Percentiles rank a stretch among this genome's conserved stretches.
Evolutionary conservation across 306 rosid genomes (phyloP).

Genomic region (Prunus mume): DNA sequence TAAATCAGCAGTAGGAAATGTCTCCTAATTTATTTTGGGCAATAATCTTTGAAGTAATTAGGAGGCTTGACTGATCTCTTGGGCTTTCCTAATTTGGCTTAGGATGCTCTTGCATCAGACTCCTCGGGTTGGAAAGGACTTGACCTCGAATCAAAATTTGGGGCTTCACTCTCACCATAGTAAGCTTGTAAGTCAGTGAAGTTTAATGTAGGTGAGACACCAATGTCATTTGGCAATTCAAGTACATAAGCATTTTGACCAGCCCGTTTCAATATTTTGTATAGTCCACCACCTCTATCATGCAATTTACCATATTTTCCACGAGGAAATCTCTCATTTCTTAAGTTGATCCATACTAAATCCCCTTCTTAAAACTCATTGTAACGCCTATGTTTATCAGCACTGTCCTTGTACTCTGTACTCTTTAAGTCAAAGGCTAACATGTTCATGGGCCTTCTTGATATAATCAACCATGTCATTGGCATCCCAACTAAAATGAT

Average conservation of each 20-base stretch:
- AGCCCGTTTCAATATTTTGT: neutral
- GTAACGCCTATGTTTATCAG: neutral
- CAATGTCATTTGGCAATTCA: neutral
- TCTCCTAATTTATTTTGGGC: too few species aligned
- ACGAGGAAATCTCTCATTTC: neutral
- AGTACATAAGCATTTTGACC: neutral
- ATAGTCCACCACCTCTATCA: neutral
- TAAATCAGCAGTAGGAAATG: too few species aligned
- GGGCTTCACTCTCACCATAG: neutral
- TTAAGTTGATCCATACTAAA: neutral
- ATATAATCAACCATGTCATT: neutral
- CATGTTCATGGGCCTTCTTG: neutral
- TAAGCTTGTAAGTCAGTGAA: neutral
- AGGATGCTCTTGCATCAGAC: neutral
- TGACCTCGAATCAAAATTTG: neutral
- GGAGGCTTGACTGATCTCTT: too few species aligned
- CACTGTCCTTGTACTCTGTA: neutral
- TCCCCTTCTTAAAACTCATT: neutral
- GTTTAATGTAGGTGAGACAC: neutral
- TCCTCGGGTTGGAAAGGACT: neutral
- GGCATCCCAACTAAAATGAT: neutral
- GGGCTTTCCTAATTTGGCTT: too few species aligned
- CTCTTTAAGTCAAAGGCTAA: neutral
- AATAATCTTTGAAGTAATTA: too few species aligned
- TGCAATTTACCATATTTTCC: neutral